A percentile compares a stretch with the other conserved stretches of the same genome.
These are phyloP conservation scores for Trypanosoma boissoni DNA, from an alignment of 208 protist genomes.

Conservation along the genomic window DNA sequence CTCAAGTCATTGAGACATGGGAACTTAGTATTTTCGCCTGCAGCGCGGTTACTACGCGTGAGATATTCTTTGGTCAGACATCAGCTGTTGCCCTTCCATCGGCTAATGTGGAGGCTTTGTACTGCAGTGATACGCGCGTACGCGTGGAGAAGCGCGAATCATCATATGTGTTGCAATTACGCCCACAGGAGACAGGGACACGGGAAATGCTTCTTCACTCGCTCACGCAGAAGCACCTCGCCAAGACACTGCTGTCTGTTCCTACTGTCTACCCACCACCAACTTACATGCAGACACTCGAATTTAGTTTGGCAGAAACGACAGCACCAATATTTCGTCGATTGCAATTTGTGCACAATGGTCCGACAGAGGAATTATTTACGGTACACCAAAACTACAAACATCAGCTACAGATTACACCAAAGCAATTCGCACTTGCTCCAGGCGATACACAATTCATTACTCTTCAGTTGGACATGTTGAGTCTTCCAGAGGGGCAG, in stretches of 20 bases:
- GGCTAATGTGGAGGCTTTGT: slow-evolving; percentile 63
- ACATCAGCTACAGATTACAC: slow-evolving; percentile 69
- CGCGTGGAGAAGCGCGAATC: slow-evolving; percentile 34
- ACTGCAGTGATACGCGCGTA: slow-evolving; percentile 65
- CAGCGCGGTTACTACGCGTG: slow-evolving; percentile 57
- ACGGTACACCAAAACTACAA: slow-evolving; percentile 86
- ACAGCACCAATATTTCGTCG: slow-evolving; percentile 75
- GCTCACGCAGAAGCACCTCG: slow-evolving; percentile 45
- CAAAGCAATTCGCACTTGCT: slow-evolving; percentile 65
- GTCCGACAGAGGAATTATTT: slow-evolving; percentile 65
- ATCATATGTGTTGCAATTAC: slow-evolving; percentile 71
- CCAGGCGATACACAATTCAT: slow-evolving; percentile 76
- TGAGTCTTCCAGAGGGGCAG: slow-evolving; percentile 69
- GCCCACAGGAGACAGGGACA: slow-evolving; percentile 61
- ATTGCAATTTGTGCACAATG: slow-evolving; percentile 70
- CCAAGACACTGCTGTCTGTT: slow-evolving; percentile 75
- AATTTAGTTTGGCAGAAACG: slow-evolving; percentile 64
- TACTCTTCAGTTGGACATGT: slow-evolving; percentile 67
- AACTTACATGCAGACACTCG: slow-evolving; percentile 76
- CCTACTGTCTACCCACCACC: slow-evolving; percentile 74
- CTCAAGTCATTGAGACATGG: slow-evolving; percentile 79
- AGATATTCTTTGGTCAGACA: slow-evolving; percentile 82
- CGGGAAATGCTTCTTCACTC: slow-evolving; percentile 72
- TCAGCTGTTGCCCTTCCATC: slow-evolving; percentile 65
- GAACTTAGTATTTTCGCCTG: slow-evolving; percentile 84